Base-by-base conservation (phyloP, 2,329 filamentous ascomycete genomes). In the Aaosphaeria arxii region DNA sequence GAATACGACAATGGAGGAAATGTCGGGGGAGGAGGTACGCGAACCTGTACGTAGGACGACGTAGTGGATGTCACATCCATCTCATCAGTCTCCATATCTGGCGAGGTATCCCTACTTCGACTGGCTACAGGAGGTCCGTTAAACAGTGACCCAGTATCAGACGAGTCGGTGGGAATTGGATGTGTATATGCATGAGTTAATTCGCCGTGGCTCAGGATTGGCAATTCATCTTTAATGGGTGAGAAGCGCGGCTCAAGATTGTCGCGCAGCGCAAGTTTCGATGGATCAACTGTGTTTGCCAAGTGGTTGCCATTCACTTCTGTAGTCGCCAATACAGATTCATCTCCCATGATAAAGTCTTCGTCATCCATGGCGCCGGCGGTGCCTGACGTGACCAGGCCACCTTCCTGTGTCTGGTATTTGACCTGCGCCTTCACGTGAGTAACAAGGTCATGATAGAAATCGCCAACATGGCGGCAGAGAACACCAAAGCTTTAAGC, bases 1-100 rank as follows among this genome's bases (percentile, higher is more conserved):
- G 62, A 56, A 42, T 67, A 64, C 5, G 61, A 60, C 2, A 70
- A 56, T 6, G 55, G 57, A n/a, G 59, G 45, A 48, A 67, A 74
- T 47, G 67, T 71, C 24, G 66, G 64, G 29, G 58, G 56, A 13
- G 63, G 64, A 2, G 64, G 56, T 47, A 67, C 56, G 5, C 60
- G 57, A 9, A 69, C 59, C 46, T 66, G 50, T 9, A 57, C 54
- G 1, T 50, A 53, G 35, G 54, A 46, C 9, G 54, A 47, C 24
- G 46, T 49, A 11, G 52, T 45, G 17, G 47, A 53, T 17, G 48
- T 53, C 5, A 58, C 46, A 30, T 61, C 59, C 59, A 63, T 65
- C 5, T 49, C 54, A 36, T 67, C 61, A 11, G 58, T 54, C 13
- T 52, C 55, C 11, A 38, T 42, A 30, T 55, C 53, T 6, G 56